Percentiles rank a stretch among this genome's conserved stretches.
Conservation (phyloP, 176 grass and related monocot species). For the Elymus sibiricus region DNA sequence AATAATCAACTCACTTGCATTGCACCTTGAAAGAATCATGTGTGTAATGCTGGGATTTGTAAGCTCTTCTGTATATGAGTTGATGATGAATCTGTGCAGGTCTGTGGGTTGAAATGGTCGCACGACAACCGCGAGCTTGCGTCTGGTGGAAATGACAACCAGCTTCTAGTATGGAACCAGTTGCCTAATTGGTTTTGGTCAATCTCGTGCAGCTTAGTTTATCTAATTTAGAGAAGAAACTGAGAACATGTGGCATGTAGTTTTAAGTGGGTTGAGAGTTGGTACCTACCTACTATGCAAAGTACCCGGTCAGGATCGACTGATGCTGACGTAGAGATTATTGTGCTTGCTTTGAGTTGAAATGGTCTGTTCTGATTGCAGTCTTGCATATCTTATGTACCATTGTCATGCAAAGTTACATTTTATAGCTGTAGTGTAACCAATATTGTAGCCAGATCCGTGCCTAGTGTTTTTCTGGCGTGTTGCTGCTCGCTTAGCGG, state of each 20-base stretch:
- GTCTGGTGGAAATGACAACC: slow-evolving; percentile 98
- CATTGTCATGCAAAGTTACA: background rate
- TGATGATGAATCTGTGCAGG: slow-evolving; percentile 27
- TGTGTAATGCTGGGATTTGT: background rate
- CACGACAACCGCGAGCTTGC: slow-evolving; percentile 95
- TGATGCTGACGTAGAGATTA: background rate
- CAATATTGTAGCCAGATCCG: no score
- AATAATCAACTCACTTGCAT: slow-evolving; percentile 4
- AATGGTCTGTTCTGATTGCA: background rate
- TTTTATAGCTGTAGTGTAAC: background rate
- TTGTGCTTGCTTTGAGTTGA: background rate
- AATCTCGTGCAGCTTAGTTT: no score
- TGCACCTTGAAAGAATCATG: background rate
- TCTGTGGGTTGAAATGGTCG: slow-evolving; percentile 98
- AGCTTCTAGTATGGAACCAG: slow-evolving; percentile 94
- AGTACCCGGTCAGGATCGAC: no score
- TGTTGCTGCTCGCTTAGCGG: no score
- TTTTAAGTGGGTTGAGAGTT: no score
- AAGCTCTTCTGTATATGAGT: background rate
- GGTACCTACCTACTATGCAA: no score
- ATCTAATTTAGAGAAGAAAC: no score
- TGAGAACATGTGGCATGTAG: no score
- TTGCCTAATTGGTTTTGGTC: no score
- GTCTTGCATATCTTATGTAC: background rate
- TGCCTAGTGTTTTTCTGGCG: no score